These are phyloP conservation scores for Medicago lupulina DNA, from an alignment of 306 rosid genomes.

Conservation along the genomic window DNA sequence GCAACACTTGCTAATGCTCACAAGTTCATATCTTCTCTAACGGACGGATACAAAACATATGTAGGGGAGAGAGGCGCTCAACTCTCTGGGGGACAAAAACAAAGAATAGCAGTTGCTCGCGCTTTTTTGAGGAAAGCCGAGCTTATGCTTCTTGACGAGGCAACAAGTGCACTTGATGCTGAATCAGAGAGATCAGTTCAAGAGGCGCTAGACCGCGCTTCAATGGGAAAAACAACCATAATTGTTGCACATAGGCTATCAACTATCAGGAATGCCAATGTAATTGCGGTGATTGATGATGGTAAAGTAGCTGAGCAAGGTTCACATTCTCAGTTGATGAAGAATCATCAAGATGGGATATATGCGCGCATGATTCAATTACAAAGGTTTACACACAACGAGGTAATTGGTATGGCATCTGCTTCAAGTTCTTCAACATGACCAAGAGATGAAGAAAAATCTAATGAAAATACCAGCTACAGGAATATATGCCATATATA, in stretches of 20 bases:
- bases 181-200: slow-evolving; percentile 96
- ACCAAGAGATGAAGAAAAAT: slow-evolving; percentile 66
- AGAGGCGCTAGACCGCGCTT: slow-evolving; percentile 92
- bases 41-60: slow-evolving; percentile 88
- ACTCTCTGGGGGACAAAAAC: slow-evolving; percentile 94
- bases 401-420: slow-evolving; percentile 87
- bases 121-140: slow-evolving; percentile 92
- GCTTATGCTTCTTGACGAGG: slow-evolving; percentile 93
- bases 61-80: slow-evolving; percentile 98
- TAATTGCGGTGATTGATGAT: slow-evolving; percentile 95
- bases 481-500: slow-evolving; percentile 59
- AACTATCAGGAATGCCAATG: slow-evolving; percentile 81
- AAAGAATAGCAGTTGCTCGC: slow-evolving; percentile 88
- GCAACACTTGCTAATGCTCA: slow-evolving; percentile 93
- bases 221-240: slow-evolving; percentile 89
- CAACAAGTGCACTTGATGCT: slow-evolving; percentile 96
- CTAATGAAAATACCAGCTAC: slow-evolving; percentile 38
- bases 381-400: slow-evolving; percentile 83
- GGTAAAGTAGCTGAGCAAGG: slow-evolving; percentile 99
- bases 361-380: slow-evolving; percentile 91
- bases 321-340: slow-evolving; percentile 90
- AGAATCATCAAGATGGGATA: slow-evolving; percentile 87
- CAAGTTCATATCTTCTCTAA: slow-evolving; percentile 81
- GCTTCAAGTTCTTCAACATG: slow-evolving; percentile 78
- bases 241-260: slow-evolving; percentile 89